These are phyloP conservation scores for Spiromastix sp. DNA, from an alignment of 2,329 filamentous ascomycete genomes.

Conservation along the genomic window DNA sequence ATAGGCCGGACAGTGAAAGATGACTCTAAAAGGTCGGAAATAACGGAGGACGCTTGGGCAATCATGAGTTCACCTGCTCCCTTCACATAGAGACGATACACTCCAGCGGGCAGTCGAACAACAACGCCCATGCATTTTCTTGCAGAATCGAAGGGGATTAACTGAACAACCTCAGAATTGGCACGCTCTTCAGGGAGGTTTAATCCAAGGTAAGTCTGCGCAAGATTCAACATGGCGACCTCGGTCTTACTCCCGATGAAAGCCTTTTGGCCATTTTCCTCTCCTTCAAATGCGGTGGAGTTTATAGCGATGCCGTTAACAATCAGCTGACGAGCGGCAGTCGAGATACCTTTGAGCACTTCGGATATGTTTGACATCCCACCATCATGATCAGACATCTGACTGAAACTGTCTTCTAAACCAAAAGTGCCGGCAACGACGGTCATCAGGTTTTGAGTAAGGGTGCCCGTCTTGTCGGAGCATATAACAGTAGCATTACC, in stretches of 20 bases:
- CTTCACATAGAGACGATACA: constrained; percentile 38
- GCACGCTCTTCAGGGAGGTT: constrained; percentile 53
- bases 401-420: constrained; percentile 45
- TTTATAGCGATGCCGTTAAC: constrained; percentile 35
- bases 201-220: constrained; percentile 57
- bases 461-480: constrained; percentile 67
- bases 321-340: constrained; percentile 25
- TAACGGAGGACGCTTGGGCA: constrained; percentile 22
- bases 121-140: constrained; percentile 55
- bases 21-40: constrained; percentile 19
- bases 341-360: constrained; percentile 22
- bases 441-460: constrained; percentile 67
- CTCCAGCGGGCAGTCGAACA: constrained; percentile 26
- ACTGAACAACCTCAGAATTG: constrained; percentile 51
- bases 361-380: constrained; percentile 16
- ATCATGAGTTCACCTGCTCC: constrained; percentile 40
- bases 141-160: constrained; percentile 65
- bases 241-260: constrained; percentile 70
- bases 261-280: constrained; percentile 53
- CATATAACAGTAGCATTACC: constrained; percentile 71
- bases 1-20: constrained; percentile 17
- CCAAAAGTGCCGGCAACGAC: constrained; percentile 64
- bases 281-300: constrained; percentile 67
- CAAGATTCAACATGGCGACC: constrained; percentile 61
- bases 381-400: constrained; percentile 16